Evolutionary conservation across 2,329 filamentous ascomycete genomes (phyloP), one percentile per base, ranked within the genome.

Genomic region (Diaporthe velutina): DNA sequence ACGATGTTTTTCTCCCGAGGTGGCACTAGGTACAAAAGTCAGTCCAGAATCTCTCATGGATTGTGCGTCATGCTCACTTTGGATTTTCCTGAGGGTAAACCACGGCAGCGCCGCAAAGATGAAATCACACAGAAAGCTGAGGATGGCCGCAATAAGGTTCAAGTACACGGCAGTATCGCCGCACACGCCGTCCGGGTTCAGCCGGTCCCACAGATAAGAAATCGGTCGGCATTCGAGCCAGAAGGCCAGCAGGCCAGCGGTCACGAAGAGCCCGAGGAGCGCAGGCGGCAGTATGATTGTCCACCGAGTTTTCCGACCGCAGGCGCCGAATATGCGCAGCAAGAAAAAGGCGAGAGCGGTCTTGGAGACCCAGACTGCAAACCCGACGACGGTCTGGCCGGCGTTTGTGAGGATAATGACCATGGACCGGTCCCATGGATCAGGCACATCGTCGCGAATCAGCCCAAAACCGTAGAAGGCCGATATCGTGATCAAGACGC

Each of bases 91-190:
- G 17, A 73, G 50, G 17, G 38, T 42, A 1, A 40, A 73, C 70
- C 70, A 73, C 8, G 70, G 70, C 17, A 73, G 57, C 0, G 70
- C 70, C 57, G 57, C 70, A 19, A 52, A 73, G 12, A 73, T 38
- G 30, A 73, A 73, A 33, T 73, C 70, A 12, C 70, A 73, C n/a
- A 66, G 12, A 48, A 73, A 73, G 57, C 70, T 73, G 15, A 73
- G 45, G 4, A 64, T 52, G 4, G 57, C 58, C 5, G 70, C 70
- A 22, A 66, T 66, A 19, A 73, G 57, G 19, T 35, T 66, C 22
- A 73, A 19, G 22, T 73, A 73, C 6, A 73, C 45, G 35, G 70
- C 70, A 30, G 0, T 54, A 22, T 73, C 48, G 33, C 70, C 70
- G 33, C 70, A 73, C 3, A 66, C 57, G 15, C 70, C 70, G 19